These are phyloP conservation scores for Cordyceps farinosa DNA, from an alignment of 2,329 filamentous ascomycete genomes.

Conservation along the genomic window DNA sequence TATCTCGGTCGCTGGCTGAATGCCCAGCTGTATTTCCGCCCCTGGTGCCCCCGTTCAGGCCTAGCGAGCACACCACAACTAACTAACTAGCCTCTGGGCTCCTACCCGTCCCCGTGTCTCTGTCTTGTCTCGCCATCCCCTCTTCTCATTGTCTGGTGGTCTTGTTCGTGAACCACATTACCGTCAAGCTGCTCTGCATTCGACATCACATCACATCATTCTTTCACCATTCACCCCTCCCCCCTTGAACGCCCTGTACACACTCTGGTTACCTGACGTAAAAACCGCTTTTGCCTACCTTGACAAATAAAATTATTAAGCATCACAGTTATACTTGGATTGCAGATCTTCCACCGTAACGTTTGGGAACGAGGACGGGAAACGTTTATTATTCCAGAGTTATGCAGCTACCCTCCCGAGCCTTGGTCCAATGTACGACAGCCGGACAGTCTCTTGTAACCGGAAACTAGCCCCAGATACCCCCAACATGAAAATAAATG, in stretches of 20 bases:
- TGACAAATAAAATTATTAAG: no score
- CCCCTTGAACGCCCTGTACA: neutral
- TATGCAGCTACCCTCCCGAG: neutral
- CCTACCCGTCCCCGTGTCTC: neutral
- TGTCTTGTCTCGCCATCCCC: conserved; percentile 7
- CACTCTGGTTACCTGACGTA: no score
- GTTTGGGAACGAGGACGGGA: no score
- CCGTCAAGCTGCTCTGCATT: conserved; percentile 4
- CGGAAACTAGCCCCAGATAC: neutral
- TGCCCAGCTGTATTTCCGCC: neutral
- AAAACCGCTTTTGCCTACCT: no score
- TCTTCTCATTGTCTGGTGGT: neutral
- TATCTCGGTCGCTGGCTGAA: neutral
- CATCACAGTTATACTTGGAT: no score
- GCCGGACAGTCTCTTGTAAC: neutral
- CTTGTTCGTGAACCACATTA: neutral
- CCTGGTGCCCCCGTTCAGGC: conserved; percentile 1
- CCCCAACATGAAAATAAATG: neutral
- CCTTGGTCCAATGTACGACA: neutral
- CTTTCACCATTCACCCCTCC: neutral
- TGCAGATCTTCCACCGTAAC: no score
- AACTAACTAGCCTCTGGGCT: neutral
- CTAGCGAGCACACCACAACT: neutral
- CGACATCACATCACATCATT: conserved; percentile 12
- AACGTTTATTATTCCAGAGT: no score